Evolutionary conservation across 306 rosid species (phyloP).

Genomic region (Quercus bicolor): DNA sequence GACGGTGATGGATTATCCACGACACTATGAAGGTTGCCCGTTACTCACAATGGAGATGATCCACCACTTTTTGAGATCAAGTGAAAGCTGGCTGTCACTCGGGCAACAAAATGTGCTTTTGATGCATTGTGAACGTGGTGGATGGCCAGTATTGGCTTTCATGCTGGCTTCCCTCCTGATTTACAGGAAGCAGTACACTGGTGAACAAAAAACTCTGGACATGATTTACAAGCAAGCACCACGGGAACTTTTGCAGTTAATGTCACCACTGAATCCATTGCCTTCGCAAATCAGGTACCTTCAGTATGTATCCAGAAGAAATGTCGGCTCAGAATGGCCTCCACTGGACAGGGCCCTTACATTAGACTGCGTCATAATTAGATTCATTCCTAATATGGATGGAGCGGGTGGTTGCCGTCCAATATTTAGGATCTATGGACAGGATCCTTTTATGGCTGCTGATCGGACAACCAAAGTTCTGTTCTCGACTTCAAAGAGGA

Average conservation of each 20-base stretch:
- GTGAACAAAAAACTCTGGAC: conserved; percentile 89
- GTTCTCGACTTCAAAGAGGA: conserved; percentile 84
- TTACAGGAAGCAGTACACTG: conserved; percentile 72
- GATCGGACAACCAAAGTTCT: conserved; percentile 85
- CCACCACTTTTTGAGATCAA: conserved; percentile 90
- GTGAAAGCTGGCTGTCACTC: conserved; percentile 94
- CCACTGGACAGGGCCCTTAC: conserved; percentile 91
- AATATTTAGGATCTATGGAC: conserved; percentile 91
- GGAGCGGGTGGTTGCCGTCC: conserved; percentile 95
- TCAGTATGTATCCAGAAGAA: conserved; percentile 90
- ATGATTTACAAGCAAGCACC: conserved; percentile 95
- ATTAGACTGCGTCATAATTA: conserved; percentile 74
- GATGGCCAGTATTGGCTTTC: conserved; percentile 94
- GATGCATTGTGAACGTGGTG: conserved; percentile 95
- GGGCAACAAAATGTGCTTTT: conserved; percentile 74
- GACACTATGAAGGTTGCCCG: conserved; percentile 93
- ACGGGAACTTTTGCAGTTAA: conserved; percentile 81
- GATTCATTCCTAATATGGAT: conserved; percentile 73
- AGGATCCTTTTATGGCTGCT: conserved; percentile 82
- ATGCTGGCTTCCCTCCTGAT: conserved; percentile 92
- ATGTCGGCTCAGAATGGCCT: conserved; percentile 91
- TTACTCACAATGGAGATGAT: conserved; percentile 91
- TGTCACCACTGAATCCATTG: conserved; percentile 86
- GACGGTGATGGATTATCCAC: conserved; percentile 97
- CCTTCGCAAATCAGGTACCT: conserved; percentile 96